These are phyloP conservation scores for Saxophila tyrrhenica DNA, from an alignment of 495 filamentous ascomycete species.

Conservation along the genomic window DNA sequence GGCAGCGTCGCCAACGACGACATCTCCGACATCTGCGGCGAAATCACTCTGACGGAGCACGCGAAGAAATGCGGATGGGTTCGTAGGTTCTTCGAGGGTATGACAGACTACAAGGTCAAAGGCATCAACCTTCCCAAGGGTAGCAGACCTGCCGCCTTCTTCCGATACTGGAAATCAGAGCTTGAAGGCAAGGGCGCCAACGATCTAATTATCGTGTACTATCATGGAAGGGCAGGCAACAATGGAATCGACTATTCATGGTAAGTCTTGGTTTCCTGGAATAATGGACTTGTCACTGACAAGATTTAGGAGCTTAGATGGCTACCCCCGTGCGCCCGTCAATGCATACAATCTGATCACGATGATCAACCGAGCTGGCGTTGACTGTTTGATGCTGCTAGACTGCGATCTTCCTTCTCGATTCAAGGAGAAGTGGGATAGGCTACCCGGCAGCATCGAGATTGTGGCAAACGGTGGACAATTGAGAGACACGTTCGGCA, in stretches of 20 bases:
- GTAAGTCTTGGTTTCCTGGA: no score
- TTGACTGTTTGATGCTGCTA: slow-evolving; percentile 3
- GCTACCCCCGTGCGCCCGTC: slow-evolving; percentile 1
- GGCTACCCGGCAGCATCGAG: slow-evolving; percentile 1
- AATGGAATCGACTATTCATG: not conserved
- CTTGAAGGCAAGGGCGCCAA: not conserved
- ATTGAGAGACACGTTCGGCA: not conserved
- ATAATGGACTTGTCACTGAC: no score
- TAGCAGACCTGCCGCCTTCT: not conserved
- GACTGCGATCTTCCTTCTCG: slow-evolving; percentile 1
- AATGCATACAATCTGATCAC: slow-evolving; percentile 7
- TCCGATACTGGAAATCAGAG: slow-evolving; percentile 2
- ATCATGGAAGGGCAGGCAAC: slow-evolving; percentile 2
- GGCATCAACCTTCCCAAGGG: not conserved
- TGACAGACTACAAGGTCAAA: not conserved
- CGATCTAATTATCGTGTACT: slow-evolving; percentile 10
- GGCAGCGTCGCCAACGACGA: not conserved
- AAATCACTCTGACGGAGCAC: not conserved
- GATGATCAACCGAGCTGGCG: not conserved
- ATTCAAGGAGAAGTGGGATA: not conserved
- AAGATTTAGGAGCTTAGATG: not conserved
- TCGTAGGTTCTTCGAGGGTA: not conserved
- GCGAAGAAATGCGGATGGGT: not conserved
- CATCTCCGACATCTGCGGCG: not conserved
- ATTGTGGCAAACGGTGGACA: not conserved